Base-by-base conservation (phyloP, 768 basidiomycete species). In the Macrolepiota dolichaula region DNA sequence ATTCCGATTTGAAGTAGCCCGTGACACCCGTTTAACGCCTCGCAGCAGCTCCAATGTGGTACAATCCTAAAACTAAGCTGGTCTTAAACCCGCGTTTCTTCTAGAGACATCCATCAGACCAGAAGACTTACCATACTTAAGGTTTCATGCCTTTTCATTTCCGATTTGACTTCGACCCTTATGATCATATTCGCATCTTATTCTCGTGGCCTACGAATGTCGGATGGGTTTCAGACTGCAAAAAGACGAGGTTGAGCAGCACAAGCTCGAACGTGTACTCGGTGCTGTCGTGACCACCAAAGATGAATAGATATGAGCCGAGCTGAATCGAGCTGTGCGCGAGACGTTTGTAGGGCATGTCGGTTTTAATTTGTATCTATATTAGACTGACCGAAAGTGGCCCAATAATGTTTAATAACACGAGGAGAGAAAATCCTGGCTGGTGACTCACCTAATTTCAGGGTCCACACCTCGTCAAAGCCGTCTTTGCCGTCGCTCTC, bases 171-270 rank as follows among this genome's bases (percentile, higher is more conserved):
- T 7, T 32, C 7, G n/a, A 3, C 29, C 29, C 7, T 32, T 32
- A 32, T 32, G 29, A 32, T 32, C 29, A 32, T n/a, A n/a, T n/a
- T n/a, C n/a, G n/a, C n/a, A n/a, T n/a, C n/a, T n/a, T n/a, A n/a
- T n/a, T n/a, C n/a, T n/a, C n/a, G n/a, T n/a, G n/a, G n/a, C n/a
- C n/a, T n/a, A n/a, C n/a, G n/a, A n/a, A n/a, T n/a, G n/a, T n/a
- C n/a, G n/a, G n/a, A n/a, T 32, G 89, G 13, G 81, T 73, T 69
- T 97, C 95, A 75, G 88, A 97, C 71, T 88, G 85, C 2, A 96
- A 78, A 22, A 89, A 91, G 3, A 96, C 95, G 96, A 98, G 86
- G 68, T 97, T 95, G 73, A 94, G 94, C 4, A 92, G 77, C 15
- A 93, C 77, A 4, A 96, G 77, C 11, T 96, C 90, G 1, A 81